A percentile compares a stretch with the other conserved stretches of the same genome.
Conservation (phyloP, 306 rosid genomes). For the Quercus alba region DNA sequence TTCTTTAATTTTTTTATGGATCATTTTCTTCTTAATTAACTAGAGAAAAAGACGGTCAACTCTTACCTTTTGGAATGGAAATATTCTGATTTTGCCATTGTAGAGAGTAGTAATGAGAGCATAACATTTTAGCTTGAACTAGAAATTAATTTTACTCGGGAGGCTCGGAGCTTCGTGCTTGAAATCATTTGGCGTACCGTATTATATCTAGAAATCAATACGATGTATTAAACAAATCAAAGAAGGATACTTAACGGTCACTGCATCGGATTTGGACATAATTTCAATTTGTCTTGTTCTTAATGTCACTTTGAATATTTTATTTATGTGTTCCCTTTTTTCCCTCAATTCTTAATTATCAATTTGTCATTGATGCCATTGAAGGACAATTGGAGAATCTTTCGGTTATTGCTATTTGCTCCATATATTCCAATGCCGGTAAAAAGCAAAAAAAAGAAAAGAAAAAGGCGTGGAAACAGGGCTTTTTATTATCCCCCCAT, state of each 20-base stretch:
- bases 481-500: not conserved
- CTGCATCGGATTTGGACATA: slow-evolving; percentile 15
- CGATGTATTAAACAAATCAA: not conserved
- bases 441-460: not conserved
- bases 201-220: not conserved
- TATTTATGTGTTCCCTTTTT: not conserved
- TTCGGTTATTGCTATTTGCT: slow-evolving; percentile 1
- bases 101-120: too few species aligned
- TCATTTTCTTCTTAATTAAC: too few species aligned
- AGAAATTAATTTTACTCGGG: too few species aligned
- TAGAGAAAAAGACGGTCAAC: too few species aligned
- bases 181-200: not conserved
- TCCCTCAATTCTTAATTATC: not conserved
- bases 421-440: not conserved
- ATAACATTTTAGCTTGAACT: too few species aligned
- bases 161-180: too few species aligned
- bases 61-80: too few species aligned
- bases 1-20: too few species aligned
- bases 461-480: not conserved
- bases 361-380: slow-evolving; percentile 1
- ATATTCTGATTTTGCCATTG: too few species aligned
- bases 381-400: slow-evolving; percentile 15
- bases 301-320: not conserved
- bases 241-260: slow-evolving; percentile 38
- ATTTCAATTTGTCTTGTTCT: not conserved